Evolutionary conservation across 2,329 filamentous ascomycete species (phyloP).

Genomic region (Hymenoscyphus albidus): DNA sequence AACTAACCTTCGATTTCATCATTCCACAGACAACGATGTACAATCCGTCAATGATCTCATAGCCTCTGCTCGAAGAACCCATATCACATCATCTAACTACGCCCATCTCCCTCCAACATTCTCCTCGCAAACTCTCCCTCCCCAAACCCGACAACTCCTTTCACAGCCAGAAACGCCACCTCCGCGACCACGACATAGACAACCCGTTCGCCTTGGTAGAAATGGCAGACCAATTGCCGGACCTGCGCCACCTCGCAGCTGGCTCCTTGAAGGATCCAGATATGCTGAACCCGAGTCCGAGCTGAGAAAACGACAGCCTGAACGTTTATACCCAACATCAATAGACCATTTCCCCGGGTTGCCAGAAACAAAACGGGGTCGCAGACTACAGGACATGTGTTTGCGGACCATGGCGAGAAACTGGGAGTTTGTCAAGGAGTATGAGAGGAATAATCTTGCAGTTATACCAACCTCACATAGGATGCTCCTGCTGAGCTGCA

Average conservation of each 20-base stretch:
- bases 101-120: conserved; percentile 33
- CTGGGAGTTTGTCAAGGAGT: conserved; percentile 53
- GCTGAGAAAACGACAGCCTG: conserved; percentile 13
- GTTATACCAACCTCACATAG: conserved; percentile 52
- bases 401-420: conserved; percentile 49
- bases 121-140: conserved; percentile 48
- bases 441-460: conserved; percentile 55
- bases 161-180: conserved; percentile 55
- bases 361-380: conserved; percentile 26
- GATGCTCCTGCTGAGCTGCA: conserved; percentile 47
- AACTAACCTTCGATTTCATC: conserved; percentile 8
- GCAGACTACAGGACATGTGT: conserved; percentile 45
- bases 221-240: conserved; percentile 50
- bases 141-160: conserved; percentile 55
- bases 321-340: conserved; percentile 31
- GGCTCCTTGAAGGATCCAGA: conserved; percentile 42
- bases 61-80: conserved; percentile 50
- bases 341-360: conserved; percentile 39
- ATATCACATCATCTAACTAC: conserved; percentile 29
- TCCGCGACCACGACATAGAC: conserved; percentile 42
- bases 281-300: conserved; percentile 25
- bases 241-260: conserved; percentile 56
- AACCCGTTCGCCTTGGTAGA: conserved; percentile 43
- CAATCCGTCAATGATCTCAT: conserved; percentile 56
- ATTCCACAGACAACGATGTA: conserved; percentile 30